These are phyloP conservation scores for Beauveria brongniartii DNA, from an alignment of 2,329 filamentous ascomycete genomes.

Conservation along the genomic window DNA sequence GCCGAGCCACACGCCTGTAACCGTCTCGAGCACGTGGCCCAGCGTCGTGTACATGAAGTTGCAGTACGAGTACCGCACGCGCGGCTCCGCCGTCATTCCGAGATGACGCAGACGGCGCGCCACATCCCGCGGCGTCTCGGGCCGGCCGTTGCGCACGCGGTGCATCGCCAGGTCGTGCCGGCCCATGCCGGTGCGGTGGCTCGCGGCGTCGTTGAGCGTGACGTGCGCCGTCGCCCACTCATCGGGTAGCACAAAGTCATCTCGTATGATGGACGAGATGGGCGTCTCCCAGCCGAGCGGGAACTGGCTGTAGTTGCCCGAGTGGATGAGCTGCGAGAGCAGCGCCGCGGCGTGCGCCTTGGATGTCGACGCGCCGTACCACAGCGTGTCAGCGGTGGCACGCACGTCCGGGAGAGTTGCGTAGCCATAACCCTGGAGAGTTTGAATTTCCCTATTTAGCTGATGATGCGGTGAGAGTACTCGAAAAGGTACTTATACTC, in stretches of 20 bases:
- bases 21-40: conserved; percentile 31
- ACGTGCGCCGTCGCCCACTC: conserved; percentile 38
- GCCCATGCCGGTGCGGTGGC: conserved; percentile 44
- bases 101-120: conserved; percentile 33
- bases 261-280: conserved; percentile 37
- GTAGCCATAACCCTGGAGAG: conserved; percentile 21
- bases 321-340: conserved; percentile 41
- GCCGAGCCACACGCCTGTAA: conserved; percentile 25
- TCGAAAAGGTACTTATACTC: not conserved
- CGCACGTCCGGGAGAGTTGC: conserved; percentile 28
- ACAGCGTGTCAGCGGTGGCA: conserved; percentile 40
- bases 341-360: conserved; percentile 46
- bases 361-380: conserved; percentile 46
- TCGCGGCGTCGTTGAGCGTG: conserved; percentile 46
- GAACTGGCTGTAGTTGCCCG: conserved; percentile 22
- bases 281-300: conserved; percentile 37
- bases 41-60: conserved; percentile 38
- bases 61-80: conserved; percentile 35
- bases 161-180: conserved; percentile 27
- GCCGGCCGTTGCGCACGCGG: conserved; percentile 13
- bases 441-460: too few species aligned
- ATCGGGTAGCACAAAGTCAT: conserved; percentile 44
- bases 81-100: conserved; percentile 30
- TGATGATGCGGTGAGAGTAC: not conserved
- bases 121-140: conserved; percentile 21